These are phyloP conservation scores for Coprinellus aureogranulatus DNA, from an alignment of 768 basidiomycete species.

Conservation along the genomic window DNA sequence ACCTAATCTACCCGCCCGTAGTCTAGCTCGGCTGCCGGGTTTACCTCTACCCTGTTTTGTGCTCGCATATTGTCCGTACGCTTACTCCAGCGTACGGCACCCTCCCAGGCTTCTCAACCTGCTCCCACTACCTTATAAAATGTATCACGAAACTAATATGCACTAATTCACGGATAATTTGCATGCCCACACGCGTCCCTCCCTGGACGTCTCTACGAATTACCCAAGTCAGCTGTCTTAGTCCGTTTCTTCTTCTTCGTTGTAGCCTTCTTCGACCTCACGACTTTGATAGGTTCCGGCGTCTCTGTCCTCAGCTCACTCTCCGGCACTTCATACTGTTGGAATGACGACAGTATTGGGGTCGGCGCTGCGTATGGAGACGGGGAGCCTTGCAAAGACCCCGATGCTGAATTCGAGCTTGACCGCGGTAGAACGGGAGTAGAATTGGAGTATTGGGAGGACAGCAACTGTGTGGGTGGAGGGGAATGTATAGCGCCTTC, in stretches of 20 bases:
- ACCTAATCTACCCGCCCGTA: no score
- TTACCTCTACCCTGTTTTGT: no score
- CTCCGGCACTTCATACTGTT: slow-evolving; percentile 51
- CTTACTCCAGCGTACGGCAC: no score
- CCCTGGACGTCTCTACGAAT: neutral
- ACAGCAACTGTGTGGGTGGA: slow-evolving; percentile 2
- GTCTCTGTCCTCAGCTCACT: slow-evolving; percentile 46
- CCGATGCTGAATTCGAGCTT: neutral
- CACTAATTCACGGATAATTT: neutral
- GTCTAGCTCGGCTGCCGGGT: no score
- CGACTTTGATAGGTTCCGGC: slow-evolving; percentile 74
- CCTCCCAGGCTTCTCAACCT: neutral
- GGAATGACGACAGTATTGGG: slow-evolving; percentile 40
- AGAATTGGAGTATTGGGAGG: no score
- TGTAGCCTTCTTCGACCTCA: slow-evolving; percentile 63
- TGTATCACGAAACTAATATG: slow-evolving; percentile 2
- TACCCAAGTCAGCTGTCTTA: slow-evolving; percentile 8
- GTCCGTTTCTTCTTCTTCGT: slow-evolving; percentile 68
- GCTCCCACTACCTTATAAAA: neutral
- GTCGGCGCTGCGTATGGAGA: neutral
- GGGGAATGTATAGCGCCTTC: slow-evolving; percentile 38
- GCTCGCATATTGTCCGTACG: neutral
- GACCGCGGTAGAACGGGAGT: no score
- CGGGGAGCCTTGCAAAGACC: neutral
- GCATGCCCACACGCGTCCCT: neutral